Conservation (phyloP, 352 stramenopile species). For the Phytophthora brassicae region DNA sequence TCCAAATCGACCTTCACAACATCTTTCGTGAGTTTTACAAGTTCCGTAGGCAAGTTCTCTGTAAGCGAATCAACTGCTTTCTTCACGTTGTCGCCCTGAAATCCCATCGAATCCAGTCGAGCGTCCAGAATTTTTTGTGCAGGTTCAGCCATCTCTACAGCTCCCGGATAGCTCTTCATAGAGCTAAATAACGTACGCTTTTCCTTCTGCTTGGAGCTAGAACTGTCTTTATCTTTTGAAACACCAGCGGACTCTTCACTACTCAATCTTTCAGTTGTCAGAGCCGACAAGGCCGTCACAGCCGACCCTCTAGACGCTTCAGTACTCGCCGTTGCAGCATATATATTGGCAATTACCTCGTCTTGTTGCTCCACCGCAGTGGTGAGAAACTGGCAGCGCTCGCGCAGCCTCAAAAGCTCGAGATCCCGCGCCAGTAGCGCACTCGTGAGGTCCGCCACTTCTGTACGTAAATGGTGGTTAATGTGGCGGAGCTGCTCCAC, state of each 20-base stretch:
- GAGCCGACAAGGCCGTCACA: constrained; percentile 6
- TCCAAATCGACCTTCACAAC: constrained; percentile 50
- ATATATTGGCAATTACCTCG: constrained; percentile 80
- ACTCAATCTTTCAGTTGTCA: background rate
- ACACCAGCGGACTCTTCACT: background rate
- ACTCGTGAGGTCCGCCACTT: constrained; percentile 68
- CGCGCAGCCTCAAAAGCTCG: constrained; percentile 63
- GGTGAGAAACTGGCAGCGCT: constrained; percentile 65
- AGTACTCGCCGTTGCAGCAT: constrained; percentile 33
- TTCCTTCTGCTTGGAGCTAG: constrained; percentile 6
- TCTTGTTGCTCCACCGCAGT: constrained; percentile 75
- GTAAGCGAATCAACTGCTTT: constrained; percentile 42
- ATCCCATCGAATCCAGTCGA: constrained; percentile 55
- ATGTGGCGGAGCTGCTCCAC: constrained; percentile 32
- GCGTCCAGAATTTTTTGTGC: constrained; percentile 45
- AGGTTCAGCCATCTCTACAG: constrained; percentile 34
- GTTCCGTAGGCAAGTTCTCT: constrained; percentile 22
- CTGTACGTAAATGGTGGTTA: constrained; percentile 53
- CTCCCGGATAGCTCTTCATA: constrained; percentile 32
- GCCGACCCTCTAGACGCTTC: constrained; percentile 3
- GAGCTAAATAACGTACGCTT: constrained; percentile 15
- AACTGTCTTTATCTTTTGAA: background rate
- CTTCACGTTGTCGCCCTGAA: constrained; percentile 34
- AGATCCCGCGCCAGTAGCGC: constrained; percentile 74
- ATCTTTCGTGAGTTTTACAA: constrained; percentile 20